phyloP scores from a whole-genome alignment of 768 basidiomycete species.

The Russula sp. region DNA sequence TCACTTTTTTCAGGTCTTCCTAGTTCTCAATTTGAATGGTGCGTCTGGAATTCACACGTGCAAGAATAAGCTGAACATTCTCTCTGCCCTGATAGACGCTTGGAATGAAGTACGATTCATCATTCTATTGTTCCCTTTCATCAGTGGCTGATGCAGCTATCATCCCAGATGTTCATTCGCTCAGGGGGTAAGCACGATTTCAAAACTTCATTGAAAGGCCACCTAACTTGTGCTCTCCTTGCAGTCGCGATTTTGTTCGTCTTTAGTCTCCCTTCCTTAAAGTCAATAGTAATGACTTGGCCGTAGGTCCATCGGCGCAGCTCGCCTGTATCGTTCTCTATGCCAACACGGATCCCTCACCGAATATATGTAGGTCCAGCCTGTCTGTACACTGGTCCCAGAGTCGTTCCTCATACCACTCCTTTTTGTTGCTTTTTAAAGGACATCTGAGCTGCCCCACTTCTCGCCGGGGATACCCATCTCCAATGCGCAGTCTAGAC shows the following conservation, averaged over 20 bases:
- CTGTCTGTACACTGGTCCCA: not conserved
- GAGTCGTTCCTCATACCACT: not conserved
- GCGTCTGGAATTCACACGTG: not conserved
- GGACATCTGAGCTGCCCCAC: not conserved
- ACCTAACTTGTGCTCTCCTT: not conserved
- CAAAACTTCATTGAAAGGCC: not conserved
- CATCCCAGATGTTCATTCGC: constrained; percentile 2
- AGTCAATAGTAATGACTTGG: not conserved
- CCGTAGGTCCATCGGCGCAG: constrained; percentile 6
- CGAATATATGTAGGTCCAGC: constrained; percentile 2
- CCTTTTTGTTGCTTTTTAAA: not conserved
- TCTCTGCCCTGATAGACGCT: constrained; percentile 2
- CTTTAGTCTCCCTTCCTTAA: not conserved
- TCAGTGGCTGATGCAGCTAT: not conserved
- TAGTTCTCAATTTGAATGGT: constrained; percentile 11
- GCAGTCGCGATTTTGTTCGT: not conserved
- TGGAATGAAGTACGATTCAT: constrained; percentile 8
- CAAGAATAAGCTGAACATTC: not conserved
- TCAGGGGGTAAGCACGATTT: not conserved
- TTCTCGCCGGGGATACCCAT: not conserved
- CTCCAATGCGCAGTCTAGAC: too few species aligned
- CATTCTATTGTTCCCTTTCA: not conserved
- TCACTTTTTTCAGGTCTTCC: constrained; percentile 3
- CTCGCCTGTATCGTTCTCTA: constrained; percentile 14
- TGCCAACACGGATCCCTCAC: constrained; percentile 5